Evolutionary conservation across 345 rosid genomes (phyloP), one percentile per base, ranked within the genome.

Genomic region (Salix dunnii): DNA sequence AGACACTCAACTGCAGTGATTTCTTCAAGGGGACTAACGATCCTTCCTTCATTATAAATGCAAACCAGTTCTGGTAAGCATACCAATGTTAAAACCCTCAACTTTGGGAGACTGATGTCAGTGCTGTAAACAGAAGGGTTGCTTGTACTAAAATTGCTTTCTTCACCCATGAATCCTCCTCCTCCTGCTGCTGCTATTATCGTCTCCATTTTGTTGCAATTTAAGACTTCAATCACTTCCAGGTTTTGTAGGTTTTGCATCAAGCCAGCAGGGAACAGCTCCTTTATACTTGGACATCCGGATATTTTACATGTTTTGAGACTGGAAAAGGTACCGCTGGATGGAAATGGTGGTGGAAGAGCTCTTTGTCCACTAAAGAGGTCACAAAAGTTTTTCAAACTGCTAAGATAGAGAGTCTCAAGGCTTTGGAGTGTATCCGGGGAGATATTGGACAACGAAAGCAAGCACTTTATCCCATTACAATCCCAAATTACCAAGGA

Each of bases 301-400:
- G 0, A 1, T 21, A 80, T 27, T 0, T 0, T 0, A 1, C 75
- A 21, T 1, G 0, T 0, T n/a, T 9, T 68, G 1, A 67, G 75
- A 1, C 20, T 1, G 17, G 76, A 66, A 75, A 73, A 80, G 23
- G 68, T 36, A 43, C 16, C 72, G 18, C 1, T 6, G n/a, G 46
- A 48, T 12, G n/a, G 16, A 4, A 43, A 20, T 20, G 18, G 23
- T n/a, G 31, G 72, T 11, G 28, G 20, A 27, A n/a, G 11, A 7
- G 46, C 17, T 65, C 13, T 21, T 65, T 65, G n/a, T 65, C 42
- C 18, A 20, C 14, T 16, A 65, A 65, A 65, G 42, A 65, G 68
- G 42, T 2, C 33, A 1, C 10, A 1, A 0, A 65, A 65, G 42
- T 65, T 38, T 20, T 17, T 5, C 38, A 65, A 65, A 33, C 6